phyloP scores from a whole-genome alignment of 495 filamentous ascomycete species.

The Achaetomiella virescens region DNA sequence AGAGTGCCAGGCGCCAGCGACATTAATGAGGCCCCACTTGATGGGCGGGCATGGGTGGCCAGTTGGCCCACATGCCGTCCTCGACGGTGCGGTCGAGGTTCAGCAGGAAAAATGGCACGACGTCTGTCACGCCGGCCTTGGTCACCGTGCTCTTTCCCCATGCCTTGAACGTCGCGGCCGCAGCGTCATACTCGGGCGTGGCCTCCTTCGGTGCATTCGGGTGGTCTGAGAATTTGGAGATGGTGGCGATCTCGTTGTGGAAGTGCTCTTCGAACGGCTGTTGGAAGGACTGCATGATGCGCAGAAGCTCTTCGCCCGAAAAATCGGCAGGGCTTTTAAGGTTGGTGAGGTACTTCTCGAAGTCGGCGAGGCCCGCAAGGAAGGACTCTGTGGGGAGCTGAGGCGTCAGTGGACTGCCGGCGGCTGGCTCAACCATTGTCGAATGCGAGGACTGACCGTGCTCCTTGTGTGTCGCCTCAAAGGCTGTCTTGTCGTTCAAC shows the following conservation, averaged over 20 bases:
- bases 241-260: conserved; percentile 48
- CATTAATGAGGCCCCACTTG: conserved; percentile 41
- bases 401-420: background rate
- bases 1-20: conserved; percentile 38
- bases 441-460: conserved; percentile 46
- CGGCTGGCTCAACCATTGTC: too few relatives aligned
- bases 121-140: conserved; percentile 44
- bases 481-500: conserved; percentile 39
- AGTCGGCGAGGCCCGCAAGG: conserved; percentile 40
- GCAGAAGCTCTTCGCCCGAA: conserved; percentile 37
- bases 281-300: conserved; percentile 44
- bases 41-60: conserved; percentile 46
- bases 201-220: conserved; percentile 41
- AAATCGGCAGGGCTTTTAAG: conserved; percentile 34
- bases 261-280: conserved; percentile 46
- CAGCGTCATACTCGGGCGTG: conserved; percentile 25
- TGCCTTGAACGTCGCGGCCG: conserved; percentile 32
- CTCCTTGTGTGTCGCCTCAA: conserved; percentile 44
- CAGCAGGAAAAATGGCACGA: conserved; percentile 52
- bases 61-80: conserved; percentile 47
- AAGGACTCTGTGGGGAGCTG: conserved; percentile 39
- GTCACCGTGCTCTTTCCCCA: conserved; percentile 48
- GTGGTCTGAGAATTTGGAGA: conserved; percentile 41
- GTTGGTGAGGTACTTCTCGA: conserved; percentile 42
- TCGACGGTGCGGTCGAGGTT: conserved; percentile 50